These are phyloP conservation scores for Xylaria intraflava DNA, from an alignment of 495 filamentous ascomycete species.

Conservation along the genomic window DNA sequence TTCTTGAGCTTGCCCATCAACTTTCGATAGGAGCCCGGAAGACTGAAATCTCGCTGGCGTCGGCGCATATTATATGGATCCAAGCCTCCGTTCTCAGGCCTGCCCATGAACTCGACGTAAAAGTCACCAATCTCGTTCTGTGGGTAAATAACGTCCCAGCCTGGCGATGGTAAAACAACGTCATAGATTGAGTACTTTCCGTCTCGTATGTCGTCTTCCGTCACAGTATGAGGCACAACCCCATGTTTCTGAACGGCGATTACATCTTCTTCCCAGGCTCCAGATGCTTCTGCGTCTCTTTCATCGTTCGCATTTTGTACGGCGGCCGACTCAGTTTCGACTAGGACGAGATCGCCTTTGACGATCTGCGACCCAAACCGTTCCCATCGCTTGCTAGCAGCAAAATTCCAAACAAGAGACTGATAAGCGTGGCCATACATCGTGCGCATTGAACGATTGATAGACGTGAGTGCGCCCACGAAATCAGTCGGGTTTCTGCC, in stretches of 20 bases:
- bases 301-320: slow-evolving; percentile 46
- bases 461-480: slow-evolving; percentile 67
- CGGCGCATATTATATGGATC: slow-evolving; percentile 86
- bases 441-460: slow-evolving; percentile 69
- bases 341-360: slow-evolving; percentile 78
- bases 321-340: slow-evolving; percentile 29
- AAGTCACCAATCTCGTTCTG: slow-evolving; percentile 71
- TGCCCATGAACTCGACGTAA: slow-evolving; percentile 79
- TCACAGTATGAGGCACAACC: slow-evolving; percentile 67
- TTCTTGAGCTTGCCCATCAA: slow-evolving; percentile 61
- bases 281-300: slow-evolving; percentile 50
- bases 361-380: slow-evolving; percentile 63
- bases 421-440: slow-evolving; percentile 99
- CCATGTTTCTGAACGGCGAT: slow-evolving; percentile 32
- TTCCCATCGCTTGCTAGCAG: slow-evolving; percentile 70
- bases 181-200: slow-evolving; percentile 80
- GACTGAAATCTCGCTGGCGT: slow-evolving; percentile 72
- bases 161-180: slow-evolving; percentile 88
- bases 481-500: slow-evolving; percentile 52
- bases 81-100: slow-evolving; percentile 63
- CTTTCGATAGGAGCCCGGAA: slow-evolving; percentile 85
- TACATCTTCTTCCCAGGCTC: slow-evolving; percentile 14
- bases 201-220: slow-evolving; percentile 68
- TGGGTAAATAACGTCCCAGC: slow-evolving; percentile 84
- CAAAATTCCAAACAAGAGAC: slow-evolving; percentile 85